Conservation (phyloP, 2,329 filamentous ascomycete genomes). For the Penicillium sp. region DNA sequence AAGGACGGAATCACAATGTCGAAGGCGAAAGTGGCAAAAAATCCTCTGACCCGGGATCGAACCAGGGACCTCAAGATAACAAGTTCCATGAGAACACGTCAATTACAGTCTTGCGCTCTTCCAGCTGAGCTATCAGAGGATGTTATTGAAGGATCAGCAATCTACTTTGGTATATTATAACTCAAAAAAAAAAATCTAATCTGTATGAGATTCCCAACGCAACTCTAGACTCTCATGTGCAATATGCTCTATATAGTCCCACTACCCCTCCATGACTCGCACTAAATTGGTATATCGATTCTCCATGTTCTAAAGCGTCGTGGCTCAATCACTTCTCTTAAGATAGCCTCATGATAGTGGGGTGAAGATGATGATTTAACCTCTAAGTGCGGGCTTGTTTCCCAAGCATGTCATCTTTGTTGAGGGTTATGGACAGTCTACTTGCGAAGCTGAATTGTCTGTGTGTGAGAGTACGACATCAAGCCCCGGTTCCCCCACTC, state of each 20-base stretch:
- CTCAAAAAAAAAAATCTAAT: too few relatives aligned
- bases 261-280: too few relatives aligned
- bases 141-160: not conserved
- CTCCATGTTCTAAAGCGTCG: too few relatives aligned
- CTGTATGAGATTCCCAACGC: too few relatives aligned
- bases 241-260: too few relatives aligned
- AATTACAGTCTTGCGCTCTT: slow-evolving; percentile 3
- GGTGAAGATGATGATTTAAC: too few relatives aligned
- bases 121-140: slow-evolving; percentile 1
- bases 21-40: not conserved
- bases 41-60: slow-evolving; percentile 2
- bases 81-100: not conserved
- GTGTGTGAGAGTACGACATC: not conserved
- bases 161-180: too few relatives aligned
- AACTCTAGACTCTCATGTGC: too few relatives aligned
- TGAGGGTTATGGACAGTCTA: not conserved
- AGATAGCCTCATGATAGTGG: too few relatives aligned
- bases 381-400: too few relatives aligned
- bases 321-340: too few relatives aligned
- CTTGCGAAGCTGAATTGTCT: not conserved
- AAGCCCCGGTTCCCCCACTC: not conserved
- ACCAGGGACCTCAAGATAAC: slow-evolving; percentile 1
- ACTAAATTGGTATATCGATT: too few relatives aligned
- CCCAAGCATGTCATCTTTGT: not conserved
- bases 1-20: not conserved